Base-by-base conservation (phyloP, 108 stramenopile genomes). In the Cyclotella cryptica region DNA sequence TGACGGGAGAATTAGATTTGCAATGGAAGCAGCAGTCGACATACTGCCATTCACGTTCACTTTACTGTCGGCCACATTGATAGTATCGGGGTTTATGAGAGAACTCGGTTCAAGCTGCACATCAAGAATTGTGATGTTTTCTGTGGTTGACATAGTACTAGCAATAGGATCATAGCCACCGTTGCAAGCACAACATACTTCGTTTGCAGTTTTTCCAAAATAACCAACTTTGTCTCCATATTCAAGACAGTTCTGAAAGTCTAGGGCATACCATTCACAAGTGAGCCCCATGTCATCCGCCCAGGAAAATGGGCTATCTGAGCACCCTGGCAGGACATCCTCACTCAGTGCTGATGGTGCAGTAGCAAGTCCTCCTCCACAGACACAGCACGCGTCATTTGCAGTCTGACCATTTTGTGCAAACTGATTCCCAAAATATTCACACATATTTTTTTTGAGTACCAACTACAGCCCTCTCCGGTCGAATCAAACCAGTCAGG, bases 361-460 rank as follows among this genome's bases (percentile, higher is more conserved):
- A 60, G 11, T 42, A 15, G 30, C 29, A 39, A 42, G 40, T 41
- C 63, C 73, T 64, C 73, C 73, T 29, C 63, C 63, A 35, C 73
- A 74, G 27, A 64, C 73, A 40, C 73, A 74, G 59, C 73, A 74
- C 39, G 62, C 62, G 10, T 54, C 51, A 8, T 18, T 44, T n/a
- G 73, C 71, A 28, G 58, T 72, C 49, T 39, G 58, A 42, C 58
- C 71, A 15, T 59, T 29, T 29, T 12, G 19, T 59, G 1, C 27
- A 13, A 59, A 59, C 26, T 59, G 58, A 26, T 15, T 29, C 22
- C 19, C 26, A 7, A 21, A 52, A 52, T 22, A 21, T 52, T 2
- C 51, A 22, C 51, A 52, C 19, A 21, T 52, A 18, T 51, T 51
- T 30, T 17, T 30, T 27, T 49, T 51, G 13, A 13, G 24, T 69